These are phyloP conservation scores for Boletus subcaerulescens DNA, from an alignment of 768 basidiomycete genomes.

Conservation along the genomic window DNA sequence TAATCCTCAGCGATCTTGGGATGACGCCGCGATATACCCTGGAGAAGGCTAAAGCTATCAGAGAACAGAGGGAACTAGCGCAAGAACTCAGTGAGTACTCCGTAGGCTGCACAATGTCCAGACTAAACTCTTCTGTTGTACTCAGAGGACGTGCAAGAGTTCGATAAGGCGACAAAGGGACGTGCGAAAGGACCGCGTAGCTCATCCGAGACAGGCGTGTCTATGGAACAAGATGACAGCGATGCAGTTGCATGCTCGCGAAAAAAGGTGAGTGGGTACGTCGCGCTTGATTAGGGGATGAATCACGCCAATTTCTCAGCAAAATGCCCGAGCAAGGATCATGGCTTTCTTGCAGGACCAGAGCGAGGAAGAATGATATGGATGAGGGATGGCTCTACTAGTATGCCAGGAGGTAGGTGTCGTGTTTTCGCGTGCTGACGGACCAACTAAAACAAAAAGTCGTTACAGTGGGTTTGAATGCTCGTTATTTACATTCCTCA, in stretches of 20 bases:
- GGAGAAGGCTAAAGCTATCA: constrained; percentile 79
- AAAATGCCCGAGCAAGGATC: constrained; percentile 55
- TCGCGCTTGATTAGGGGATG: neutral
- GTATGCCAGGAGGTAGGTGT: neutral
- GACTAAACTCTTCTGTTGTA: neutral
- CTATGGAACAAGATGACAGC: constrained; percentile 32
- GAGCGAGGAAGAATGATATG: constrained; percentile 50
- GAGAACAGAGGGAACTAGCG: constrained; percentile 67
- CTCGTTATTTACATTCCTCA: neutral
- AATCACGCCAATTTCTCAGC: constrained; percentile 22
- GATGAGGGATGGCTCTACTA: neutral
- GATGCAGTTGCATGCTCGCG: constrained; percentile 34
- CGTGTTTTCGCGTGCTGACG: neutral
- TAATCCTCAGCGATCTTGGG: constrained; percentile 67
- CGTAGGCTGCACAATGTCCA: neutral
- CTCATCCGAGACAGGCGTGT: constrained; percentile 20
- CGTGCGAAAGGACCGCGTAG: constrained; percentile 18
- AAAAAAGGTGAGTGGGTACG: constrained; percentile 39
- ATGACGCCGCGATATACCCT: constrained; percentile 77
- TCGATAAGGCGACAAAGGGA: constrained; percentile 49
- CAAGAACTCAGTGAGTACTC: constrained; percentile 67
- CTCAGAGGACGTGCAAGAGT: constrained; percentile 73
- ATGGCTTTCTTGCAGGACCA: constrained; percentile 71
- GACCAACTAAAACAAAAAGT: neutral
- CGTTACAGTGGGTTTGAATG: neutral